phyloP scores from a whole-genome alignment of 495 filamentous ascomycete species.

The Neurospora africana region DNA sequence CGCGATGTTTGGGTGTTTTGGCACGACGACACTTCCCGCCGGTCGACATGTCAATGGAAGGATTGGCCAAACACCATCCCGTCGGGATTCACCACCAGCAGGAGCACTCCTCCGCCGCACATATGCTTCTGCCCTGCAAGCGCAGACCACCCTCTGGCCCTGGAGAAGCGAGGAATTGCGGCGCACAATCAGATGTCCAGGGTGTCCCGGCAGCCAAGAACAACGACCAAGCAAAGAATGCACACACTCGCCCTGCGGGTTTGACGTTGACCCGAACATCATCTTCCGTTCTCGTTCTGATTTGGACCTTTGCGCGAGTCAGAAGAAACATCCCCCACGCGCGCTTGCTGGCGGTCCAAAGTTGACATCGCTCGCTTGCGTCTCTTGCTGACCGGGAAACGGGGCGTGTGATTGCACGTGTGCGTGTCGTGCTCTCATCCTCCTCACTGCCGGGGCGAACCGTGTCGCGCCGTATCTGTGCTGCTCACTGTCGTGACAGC shows the following conservation, averaged over 20 bases:
- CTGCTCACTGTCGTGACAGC: conserved; percentile 13
- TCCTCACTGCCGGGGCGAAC: conserved; percentile 1
- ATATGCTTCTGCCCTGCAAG: background rate
- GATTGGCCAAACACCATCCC: background rate
- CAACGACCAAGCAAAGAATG: background rate
- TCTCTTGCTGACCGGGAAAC: background rate
- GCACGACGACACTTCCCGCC: background rate
- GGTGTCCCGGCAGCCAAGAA: background rate
- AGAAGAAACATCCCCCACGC: background rate
- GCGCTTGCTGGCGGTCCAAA: background rate
- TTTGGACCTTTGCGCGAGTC: background rate
- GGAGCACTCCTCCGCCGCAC: background rate
- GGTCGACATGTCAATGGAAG: background rate
- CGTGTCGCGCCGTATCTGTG: background rate
- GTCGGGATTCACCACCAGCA: background rate
- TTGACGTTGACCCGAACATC: background rate
- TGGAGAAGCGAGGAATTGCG: background rate
- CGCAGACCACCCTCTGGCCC: background rate
- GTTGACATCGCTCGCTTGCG: background rate
- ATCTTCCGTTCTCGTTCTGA: background rate
- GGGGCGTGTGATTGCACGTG: background rate
- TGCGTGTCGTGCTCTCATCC: background rate
- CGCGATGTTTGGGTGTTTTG: background rate
- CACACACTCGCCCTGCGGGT: background rate
- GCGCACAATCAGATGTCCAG: background rate